Percentiles rank a stretch among this genome's conserved stretches.
Evolutionary conservation across 2,329 filamentous ascomycete species (phyloP).

Genomic region (Tetracladium maxilliforme): DNA sequence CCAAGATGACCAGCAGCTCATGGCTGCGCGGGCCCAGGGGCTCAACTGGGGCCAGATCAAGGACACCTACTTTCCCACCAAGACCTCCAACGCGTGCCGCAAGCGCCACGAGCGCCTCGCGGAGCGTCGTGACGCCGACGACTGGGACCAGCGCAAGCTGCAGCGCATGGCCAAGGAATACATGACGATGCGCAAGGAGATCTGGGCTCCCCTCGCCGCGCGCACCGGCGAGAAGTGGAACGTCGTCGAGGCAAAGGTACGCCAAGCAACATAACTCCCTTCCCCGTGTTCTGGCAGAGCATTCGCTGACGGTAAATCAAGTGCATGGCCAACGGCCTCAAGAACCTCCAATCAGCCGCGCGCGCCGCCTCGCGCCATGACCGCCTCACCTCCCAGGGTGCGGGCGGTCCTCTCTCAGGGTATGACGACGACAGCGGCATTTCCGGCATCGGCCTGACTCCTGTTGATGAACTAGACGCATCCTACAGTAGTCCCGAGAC

Average conservation of each 20-base stretch:
- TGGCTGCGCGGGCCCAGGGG: conserved; percentile 56
- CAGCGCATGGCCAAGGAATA: conserved; percentile 66
- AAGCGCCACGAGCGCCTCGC: conserved; percentile 74
- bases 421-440: conserved; percentile 54
- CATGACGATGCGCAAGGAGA: conserved; percentile 64
- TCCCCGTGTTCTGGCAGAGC: conserved; percentile 2
- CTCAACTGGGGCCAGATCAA: conserved; percentile 79
- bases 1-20: conserved; percentile 59
- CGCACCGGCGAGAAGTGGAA: conserved; percentile 71
- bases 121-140: conserved; percentile 41
- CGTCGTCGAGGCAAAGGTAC: conserved; percentile 47
- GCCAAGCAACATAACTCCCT: too few relatives aligned
- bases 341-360: conserved; percentile 60
- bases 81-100: conserved; percentile 72
- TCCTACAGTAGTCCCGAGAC: conserved; percentile 40
- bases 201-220: conserved; percentile 65
- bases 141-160: conserved; percentile 66
- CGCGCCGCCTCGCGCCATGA: conserved; percentile 52
- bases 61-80: conserved; percentile 58
- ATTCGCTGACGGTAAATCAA: conserved; percentile 18
- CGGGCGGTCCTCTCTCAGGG: too few relatives aligned
- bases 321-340: conserved; percentile 76
- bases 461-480: conserved; percentile 43
- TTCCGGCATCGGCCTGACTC: too few relatives aligned
- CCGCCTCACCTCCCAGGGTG: too few relatives aligned